These are phyloP conservation scores for Aspergillus tamarii DNA, from an alignment of 2,329 filamentous ascomycete genomes.

Conservation along the genomic window DNA sequence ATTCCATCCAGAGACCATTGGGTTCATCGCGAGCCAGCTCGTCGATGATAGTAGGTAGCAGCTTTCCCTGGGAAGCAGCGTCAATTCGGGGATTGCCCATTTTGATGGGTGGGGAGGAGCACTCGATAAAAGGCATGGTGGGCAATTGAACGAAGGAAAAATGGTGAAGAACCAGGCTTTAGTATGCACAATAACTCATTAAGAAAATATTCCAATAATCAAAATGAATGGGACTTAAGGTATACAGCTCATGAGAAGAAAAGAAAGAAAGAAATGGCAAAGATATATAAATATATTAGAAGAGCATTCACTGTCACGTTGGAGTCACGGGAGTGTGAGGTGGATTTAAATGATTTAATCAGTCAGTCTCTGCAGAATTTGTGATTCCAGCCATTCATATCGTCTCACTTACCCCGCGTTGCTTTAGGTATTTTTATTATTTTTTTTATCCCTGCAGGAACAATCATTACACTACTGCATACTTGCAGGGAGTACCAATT, in stretches of 20 bases:
- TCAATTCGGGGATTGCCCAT: constrained; percentile 1
- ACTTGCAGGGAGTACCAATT: neutral
- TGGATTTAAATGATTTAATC: neutral
- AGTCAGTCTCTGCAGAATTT: constrained; percentile 2
- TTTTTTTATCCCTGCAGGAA: constrained; percentile 6
- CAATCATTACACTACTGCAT: constrained; percentile 4
- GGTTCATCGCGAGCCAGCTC: constrained; percentile 1
- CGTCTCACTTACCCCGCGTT: constrained; percentile 3
- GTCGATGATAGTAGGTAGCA: neutral
- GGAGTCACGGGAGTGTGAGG: neutral
- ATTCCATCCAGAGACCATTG: constrained; percentile 4
- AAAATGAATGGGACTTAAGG: neutral
- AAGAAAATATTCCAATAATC: neutral
- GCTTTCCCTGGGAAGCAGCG: neutral
- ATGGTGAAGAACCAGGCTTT: neutral
- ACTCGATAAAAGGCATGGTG: neutral
- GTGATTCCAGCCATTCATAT: constrained; percentile 2
- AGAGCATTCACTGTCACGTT: constrained; percentile 4
- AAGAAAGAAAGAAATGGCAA: neutral
- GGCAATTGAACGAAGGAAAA: neutral
- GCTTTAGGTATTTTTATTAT: neutral
- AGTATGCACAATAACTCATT: neutral
- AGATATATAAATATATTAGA: neutral
- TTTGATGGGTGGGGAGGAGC: neutral
- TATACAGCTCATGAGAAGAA: neutral